A percentile compares a stretch with the other conserved stretches of the same genome.
These are phyloP conservation scores for Fusarium azukiicola DNA, from an alignment of 2,329 filamentous ascomycete species.

Conservation along the genomic window DNA sequence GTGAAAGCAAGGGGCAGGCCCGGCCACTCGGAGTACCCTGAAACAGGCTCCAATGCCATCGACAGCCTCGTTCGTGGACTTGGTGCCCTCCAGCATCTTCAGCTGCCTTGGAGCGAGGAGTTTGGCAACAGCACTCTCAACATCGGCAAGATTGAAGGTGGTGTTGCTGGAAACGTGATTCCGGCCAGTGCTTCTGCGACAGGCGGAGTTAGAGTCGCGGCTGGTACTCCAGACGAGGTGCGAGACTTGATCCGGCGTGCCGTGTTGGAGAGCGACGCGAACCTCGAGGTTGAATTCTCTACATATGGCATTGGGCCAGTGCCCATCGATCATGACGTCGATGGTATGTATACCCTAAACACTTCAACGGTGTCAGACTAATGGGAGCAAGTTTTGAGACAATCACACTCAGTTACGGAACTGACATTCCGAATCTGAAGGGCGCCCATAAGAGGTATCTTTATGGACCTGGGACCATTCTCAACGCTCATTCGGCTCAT, in stretches of 20 bases:
- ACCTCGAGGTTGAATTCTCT: conserved; percentile 33
- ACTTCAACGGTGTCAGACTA: not conserved
- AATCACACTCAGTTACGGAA: conserved; percentile 91
- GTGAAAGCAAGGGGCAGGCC: conserved; percentile 81
- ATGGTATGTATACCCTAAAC: conserved; percentile 11
- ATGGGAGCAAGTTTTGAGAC: conserved; percentile 81
- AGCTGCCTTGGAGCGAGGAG: conserved; percentile 85
- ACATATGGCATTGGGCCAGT: conserved; percentile 31
- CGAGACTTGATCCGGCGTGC: conserved; percentile 1
- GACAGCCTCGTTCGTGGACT: conserved; percentile 86
- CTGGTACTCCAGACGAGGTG: conserved; percentile 27
- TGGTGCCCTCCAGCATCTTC: conserved; percentile 78
- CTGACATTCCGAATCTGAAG: conserved; percentile 88
- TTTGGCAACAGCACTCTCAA: conserved; percentile 93
- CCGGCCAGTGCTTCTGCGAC: conserved; percentile 70
- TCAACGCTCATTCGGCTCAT: conserved; percentile 90
- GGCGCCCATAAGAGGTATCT: conserved; percentile 82
- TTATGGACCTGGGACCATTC: conserved; percentile 84
- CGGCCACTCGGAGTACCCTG: conserved; percentile 93
- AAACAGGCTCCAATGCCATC: conserved; percentile 89
- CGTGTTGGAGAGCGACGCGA: not conserved
- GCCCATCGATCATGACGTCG: conserved; percentile 32
- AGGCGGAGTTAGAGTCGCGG: conserved; percentile 23
- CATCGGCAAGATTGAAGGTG: conserved; percentile 86
- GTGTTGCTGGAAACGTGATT: conserved; percentile 92